Conservation (phyloP, 768 basidiomycete genomes). For the Phylloporus arenicola region DNA sequence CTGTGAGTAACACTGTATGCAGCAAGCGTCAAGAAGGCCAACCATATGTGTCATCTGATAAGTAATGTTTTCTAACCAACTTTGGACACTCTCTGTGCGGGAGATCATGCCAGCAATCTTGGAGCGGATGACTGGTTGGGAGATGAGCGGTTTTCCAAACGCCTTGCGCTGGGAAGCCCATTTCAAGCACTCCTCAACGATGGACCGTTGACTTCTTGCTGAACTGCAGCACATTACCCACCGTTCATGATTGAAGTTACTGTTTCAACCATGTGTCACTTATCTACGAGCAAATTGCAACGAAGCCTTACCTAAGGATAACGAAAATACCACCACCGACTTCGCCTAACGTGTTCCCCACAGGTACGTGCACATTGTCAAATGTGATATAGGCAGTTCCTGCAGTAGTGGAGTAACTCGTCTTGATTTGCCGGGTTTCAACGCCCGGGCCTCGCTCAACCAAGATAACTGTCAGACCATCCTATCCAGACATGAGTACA, state of each 20-base stretch:
- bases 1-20: slow-evolving; percentile 1
- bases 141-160: slow-evolving; percentile 81
- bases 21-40: slow-evolving; percentile 1
- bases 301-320: slow-evolving; percentile 40
- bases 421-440: slow-evolving; percentile 66
- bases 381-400: slow-evolving; percentile 84
- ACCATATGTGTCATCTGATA: slow-evolving; percentile 87
- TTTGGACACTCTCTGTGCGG: slow-evolving; percentile 72
- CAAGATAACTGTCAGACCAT: slow-evolving; percentile 60
- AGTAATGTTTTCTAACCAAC: slow-evolving; percentile 84
- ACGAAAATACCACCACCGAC: slow-evolving; percentile 60
- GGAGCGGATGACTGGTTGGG: slow-evolving; percentile 80
- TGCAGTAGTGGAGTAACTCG: slow-evolving; percentile 81
- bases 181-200: slow-evolving; percentile 84
- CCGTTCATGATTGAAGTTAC: slow-evolving; percentile 94
- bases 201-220: slow-evolving; percentile 61
- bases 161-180: slow-evolving; percentile 89
- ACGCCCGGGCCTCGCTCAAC: slow-evolving; percentile 61
- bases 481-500: slow-evolving; percentile 26
- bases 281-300: neutral
- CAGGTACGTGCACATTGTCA: slow-evolving; percentile 80
- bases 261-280: slow-evolving; percentile 19
- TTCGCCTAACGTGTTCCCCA: slow-evolving; percentile 74
- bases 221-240: slow-evolving; percentile 86
- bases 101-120: slow-evolving; percentile 90